Percentiles rank a stretch among this genome's conserved stretches.
Conservation (phyloP, 164 flowering plant genomes). For the Vitis labrusca region DNA sequence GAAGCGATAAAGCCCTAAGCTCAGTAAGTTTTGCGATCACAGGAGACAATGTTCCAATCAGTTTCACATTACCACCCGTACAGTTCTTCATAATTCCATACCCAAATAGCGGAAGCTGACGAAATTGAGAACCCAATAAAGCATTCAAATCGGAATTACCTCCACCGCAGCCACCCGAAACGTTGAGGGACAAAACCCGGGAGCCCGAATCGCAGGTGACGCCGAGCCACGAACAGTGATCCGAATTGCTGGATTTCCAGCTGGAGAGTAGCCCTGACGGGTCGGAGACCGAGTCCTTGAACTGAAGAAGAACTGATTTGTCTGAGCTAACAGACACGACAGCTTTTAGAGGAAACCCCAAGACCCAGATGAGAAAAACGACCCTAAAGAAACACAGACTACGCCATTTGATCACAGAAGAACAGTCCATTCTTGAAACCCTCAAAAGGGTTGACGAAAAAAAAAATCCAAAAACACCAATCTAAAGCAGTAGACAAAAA, state of each 20-base stretch:
- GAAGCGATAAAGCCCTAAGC: constrained; percentile 58
- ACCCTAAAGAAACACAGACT: neutral
- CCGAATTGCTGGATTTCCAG: constrained; percentile 29
- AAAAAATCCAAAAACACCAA: too few relatives aligned
- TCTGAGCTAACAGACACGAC: constrained; percentile 30
- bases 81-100: constrained; percentile 52
- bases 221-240: constrained; percentile 60
- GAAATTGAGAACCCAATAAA: constrained; percentile 31
- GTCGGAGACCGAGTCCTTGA: constrained; percentile 56
- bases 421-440: neutral
- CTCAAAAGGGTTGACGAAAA: too few relatives aligned
- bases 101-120: constrained; percentile 48
- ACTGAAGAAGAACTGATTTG: constrained; percentile 44
- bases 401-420: constrained; percentile 28
- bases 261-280: constrained; percentile 39
- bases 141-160: constrained; percentile 22
- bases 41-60: constrained; percentile 39
- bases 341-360: neutral
- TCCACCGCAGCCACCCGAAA: constrained; percentile 36
- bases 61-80: constrained; percentile 19
- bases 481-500: too few relatives aligned
- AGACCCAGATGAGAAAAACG: constrained; percentile 17
- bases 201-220: constrained; percentile 41
- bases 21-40: constrained; percentile 42
- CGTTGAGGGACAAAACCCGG: constrained; percentile 49